Conservation (phyloP, 371 early-diverging fungal species). For the Mucor sp. region DNA sequence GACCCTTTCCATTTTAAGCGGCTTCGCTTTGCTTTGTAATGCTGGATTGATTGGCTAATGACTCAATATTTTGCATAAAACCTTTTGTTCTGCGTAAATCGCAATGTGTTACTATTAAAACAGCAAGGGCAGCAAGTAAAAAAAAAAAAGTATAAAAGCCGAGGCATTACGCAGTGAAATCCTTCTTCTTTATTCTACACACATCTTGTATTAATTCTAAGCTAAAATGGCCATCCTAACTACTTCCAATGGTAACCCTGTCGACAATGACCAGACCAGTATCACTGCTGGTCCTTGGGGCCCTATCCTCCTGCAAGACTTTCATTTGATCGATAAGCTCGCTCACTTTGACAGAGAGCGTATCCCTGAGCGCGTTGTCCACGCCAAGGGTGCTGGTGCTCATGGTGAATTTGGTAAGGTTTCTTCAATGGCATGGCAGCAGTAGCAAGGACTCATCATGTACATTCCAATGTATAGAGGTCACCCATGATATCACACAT, state of each 20-base stretch:
- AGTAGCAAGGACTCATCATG: not conserved
- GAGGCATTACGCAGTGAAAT: not conserved
- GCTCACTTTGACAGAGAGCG: conserved; percentile 86
- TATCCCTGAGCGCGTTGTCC: conserved; percentile 83
- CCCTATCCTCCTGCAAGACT: conserved; percentile 66
- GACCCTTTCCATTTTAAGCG: not conserved
- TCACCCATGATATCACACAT: conserved; percentile 71
- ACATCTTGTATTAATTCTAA: not conserved
- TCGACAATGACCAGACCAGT: conserved; percentile 68
- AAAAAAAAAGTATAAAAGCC: not conserved
- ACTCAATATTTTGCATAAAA: not conserved
- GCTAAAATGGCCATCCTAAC: conserved; percentile 25
- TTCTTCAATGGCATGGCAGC: not conserved
- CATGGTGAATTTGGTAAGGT: conserved; percentile 74
- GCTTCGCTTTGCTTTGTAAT: not conserved
- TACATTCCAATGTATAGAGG: conserved; percentile 41
- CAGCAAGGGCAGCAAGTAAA: not conserved
- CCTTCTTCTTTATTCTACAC: not conserved
- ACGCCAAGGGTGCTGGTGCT: conserved; percentile 84
- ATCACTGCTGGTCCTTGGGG: conserved; percentile 59
- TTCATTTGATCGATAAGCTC: conserved; percentile 77
- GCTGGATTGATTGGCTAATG: not conserved
- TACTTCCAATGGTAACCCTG: conserved; percentile 63
- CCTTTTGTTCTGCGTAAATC: not conserved
- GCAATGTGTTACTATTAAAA: not conserved